Evolutionary conservation across 2,329 filamentous ascomycete species (phyloP), one percentile per base, ranked within the genome.

Genomic region (Chrysoporthe deuterocubensis): DNA sequence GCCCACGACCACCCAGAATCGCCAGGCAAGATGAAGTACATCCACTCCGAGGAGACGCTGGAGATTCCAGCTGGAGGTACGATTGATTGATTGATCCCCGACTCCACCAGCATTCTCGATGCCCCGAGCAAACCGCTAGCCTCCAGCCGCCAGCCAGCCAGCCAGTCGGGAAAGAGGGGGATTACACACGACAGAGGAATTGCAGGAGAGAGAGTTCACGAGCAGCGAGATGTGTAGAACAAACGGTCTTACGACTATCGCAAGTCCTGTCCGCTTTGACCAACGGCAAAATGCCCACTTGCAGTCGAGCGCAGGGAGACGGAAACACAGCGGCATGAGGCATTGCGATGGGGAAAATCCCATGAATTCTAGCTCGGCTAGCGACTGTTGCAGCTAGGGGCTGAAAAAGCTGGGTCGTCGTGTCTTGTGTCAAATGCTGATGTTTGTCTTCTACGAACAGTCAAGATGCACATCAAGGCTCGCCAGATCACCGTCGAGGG

Each of bases 381-480:
- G 66, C 54, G 67, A 54, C 32, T 44, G 18, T 40, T 57, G 62
- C 57, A 40, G 37, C 14, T 26, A 40, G n/a, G 8, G 63, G 63
- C 37, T 26, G 40, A 34, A 52, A 46, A 16, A 8, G 43, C 16
- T 11, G 34, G 8, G 18, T 42, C 4, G 16, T 40, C n/a, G 37
- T 26, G 44, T 34, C n/a, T 63, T 21, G 42, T 46, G 57, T 46
- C 63, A 63, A 69, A 71, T 73, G 69, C 76, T 78, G 72, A 78
- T 74, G 67, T 74, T 67, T 71, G 75, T 75, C 71, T 73, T 78
- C 70, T 59, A 58, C 71, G 62, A 77, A 85, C 81, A 97, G 96
- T 99, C 90, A 97, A 95, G 89, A 89, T 99, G 85, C 83, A 87
- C 85, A 99, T 99, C 89, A 97, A 97, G 89, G 96, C 95, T 80